A percentile compares a stretch with the other conserved stretches of the same genome.
Evolutionary conservation across 495 filamentous ascomycete genomes (phyloP).

Genomic region (Elasticomyces elasticus): DNA sequence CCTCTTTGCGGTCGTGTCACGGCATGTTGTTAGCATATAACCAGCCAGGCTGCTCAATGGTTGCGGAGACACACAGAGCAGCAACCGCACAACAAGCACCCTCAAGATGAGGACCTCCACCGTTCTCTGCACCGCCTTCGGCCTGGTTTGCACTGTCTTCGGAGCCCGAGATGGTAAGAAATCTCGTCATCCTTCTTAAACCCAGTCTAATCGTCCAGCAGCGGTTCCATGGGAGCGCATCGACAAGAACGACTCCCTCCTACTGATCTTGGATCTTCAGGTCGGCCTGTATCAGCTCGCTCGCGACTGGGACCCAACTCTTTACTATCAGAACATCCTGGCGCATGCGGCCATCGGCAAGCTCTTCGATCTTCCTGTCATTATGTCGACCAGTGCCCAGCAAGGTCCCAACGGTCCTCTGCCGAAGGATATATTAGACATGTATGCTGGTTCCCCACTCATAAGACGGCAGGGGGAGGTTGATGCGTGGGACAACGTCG

Average conservation of each 20-base stretch:
- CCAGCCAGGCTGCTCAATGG: not conserved
- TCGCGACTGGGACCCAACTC: slow-evolving; percentile 52
- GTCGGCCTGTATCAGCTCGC: slow-evolving; percentile 57
- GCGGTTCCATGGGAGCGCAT: slow-evolving; percentile 36
- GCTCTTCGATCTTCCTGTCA: slow-evolving; percentile 56
- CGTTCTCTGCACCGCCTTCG: not conserved
- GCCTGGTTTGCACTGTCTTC: not conserved
- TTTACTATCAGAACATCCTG: slow-evolving; percentile 57
- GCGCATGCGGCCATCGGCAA: slow-evolving; percentile 59
- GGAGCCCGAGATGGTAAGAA: not conserved
- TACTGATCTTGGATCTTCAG: slow-evolving; percentile 64
- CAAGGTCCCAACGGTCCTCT: slow-evolving; percentile 54
- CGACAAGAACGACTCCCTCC: slow-evolving; percentile 50
- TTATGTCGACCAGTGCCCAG: slow-evolving; percentile 62
- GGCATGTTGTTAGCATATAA: not conserved
- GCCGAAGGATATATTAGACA: slow-evolving; percentile 56
- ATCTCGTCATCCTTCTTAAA: not conserved
- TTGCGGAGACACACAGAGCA: not conserved
- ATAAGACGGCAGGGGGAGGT: slow-evolving; percentile 66
- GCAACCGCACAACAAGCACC: not conserved
- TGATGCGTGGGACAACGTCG: slow-evolving; percentile 68
- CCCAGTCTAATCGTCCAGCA: not conserved
- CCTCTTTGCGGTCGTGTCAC: not conserved
- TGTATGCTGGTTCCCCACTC: slow-evolving; percentile 58
- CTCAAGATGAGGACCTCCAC: not conserved